Conservation (phyloP, 2,329 filamentous ascomycete genomes). For the Septoria linicola region DNA sequence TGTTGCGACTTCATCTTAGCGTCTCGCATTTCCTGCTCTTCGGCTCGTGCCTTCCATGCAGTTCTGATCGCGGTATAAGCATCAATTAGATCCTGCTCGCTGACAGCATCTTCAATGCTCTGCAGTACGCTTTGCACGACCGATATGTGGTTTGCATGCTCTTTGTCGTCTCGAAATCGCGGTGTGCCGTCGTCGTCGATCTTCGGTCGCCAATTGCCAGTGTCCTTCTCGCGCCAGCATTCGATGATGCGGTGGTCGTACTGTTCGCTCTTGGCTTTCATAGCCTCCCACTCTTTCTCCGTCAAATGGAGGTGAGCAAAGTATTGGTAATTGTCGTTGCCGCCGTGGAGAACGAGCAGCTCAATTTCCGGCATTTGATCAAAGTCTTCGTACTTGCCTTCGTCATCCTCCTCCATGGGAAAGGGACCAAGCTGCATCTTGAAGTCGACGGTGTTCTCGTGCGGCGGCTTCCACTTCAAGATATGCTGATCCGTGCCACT, state of each 20-base stretch:
- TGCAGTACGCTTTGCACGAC: constrained; percentile 84
- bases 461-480: constrained; percentile 94
- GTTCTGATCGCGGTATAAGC: constrained; percentile 70
- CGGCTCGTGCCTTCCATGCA: constrained; percentile 65
- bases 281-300: constrained; percentile 74
- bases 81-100: constrained; percentile 73
- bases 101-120: constrained; percentile 83
- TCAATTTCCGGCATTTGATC: constrained; percentile 73
- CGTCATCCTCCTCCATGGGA: constrained; percentile 67
- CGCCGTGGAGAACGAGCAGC: constrained; percentile 68
- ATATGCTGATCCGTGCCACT: constrained; percentile 91
- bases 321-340: constrained; percentile 61
- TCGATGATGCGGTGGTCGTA: constrained; percentile 89
- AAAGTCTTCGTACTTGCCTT: constrained; percentile 70
- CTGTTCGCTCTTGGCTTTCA: constrained; percentile 72
- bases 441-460: constrained; percentile 95
- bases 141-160: constrained; percentile 81
- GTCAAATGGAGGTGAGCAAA: constrained; percentile 64
- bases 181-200: constrained; percentile 53
- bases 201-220: constrained; percentile 72
- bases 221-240: constrained; percentile 72
- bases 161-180: constrained; percentile 89
- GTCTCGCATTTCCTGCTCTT: too few species aligned
- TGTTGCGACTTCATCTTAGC: too few species aligned
- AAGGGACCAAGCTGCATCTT: constrained; percentile 72